These are phyloP conservation scores for Amaranthus palmeri DNA, from an alignment of 148 eudicot species.

Conservation along the genomic window DNA sequence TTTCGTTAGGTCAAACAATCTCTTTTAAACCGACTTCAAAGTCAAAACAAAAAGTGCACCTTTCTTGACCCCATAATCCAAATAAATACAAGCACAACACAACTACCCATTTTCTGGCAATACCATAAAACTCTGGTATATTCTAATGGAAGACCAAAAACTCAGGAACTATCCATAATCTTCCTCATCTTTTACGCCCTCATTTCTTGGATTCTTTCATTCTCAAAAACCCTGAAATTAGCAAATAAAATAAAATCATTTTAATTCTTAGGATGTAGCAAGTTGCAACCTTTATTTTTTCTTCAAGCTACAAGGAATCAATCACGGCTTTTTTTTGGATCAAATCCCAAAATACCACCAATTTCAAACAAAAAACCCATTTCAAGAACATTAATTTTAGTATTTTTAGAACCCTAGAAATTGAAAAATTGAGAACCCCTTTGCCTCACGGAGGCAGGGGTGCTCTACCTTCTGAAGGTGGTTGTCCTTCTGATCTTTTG, in stretches of 20 bases:
- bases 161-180: background rate
- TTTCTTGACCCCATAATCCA: too few relatives aligned
- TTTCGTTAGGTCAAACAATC: too few relatives aligned
- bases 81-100: too few relatives aligned
- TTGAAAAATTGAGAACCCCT: conserved; percentile 34
- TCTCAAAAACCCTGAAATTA: background rate
- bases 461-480: conserved; percentile 82
- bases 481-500: conserved; percentile 85
- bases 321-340: conserved; percentile 38
- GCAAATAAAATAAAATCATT: too few relatives aligned
- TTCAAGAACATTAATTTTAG: background rate
- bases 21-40: too few relatives aligned
- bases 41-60: too few relatives aligned
- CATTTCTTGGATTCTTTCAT: background rate
- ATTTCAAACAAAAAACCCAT: conserved; percentile 6
- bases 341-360: conserved; percentile 14
- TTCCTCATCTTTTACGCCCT: background rate
- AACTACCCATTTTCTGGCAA: background rate
- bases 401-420: conserved; percentile 11
- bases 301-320: background rate
- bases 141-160: too few relatives aligned
- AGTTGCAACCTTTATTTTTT: background rate
- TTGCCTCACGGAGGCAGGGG: conserved; percentile 96
- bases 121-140: background rate
- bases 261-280: background rate